Base-by-base conservation (phyloP, 1,139 yeast species). In the Kazachstania sp. region DNA sequence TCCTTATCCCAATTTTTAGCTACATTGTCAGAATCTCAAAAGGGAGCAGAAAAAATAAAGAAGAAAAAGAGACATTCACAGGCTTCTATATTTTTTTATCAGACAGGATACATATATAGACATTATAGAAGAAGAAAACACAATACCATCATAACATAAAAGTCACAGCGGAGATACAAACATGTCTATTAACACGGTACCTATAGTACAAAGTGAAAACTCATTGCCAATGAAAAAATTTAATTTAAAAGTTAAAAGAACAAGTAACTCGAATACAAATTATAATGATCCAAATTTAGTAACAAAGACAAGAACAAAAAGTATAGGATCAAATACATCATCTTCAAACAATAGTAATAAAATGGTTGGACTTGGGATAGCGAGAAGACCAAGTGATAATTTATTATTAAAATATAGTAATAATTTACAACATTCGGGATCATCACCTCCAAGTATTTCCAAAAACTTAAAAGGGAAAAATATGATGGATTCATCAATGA, bases 311-410 rank as follows among this genome's bases (percentile, higher is more conserved):
- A 38, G 43, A 8, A 18, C 42, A 16, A 34, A 34, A 32, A 37
- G 39, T 32, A 23, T 30, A 8, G 30, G 23, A 13, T 37, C 41
- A 30, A 26, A 28, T 28, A 28, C 32, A 11, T 39, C 32, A 11
- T 39, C 37, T 26, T 31, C 41, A 16, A 12, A 13, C 36, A 45
- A 49, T 26, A 52, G 45, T 31, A 38, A 30, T 16, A 57, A 57
- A 37, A 54, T 56, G 31, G 51, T 57, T 2, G 63, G 61, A 9
- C 45, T 61, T 23, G 64, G 62, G 3, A 50, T 58, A 20, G 60
- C 56, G 5, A 54, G 67, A 36, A 55, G 67, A 45, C 68, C 68
- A 6, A 61, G 66, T 44, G 67, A 64, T 36, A 64, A 64, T 46
- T 47, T 64, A 32, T 43, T 61, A 38, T 49, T 44, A n/a, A 48